Evolutionary conservation across 495 filamentous ascomycete species (phyloP).

Genomic region (Clohesyomyces aquaticus): DNA sequence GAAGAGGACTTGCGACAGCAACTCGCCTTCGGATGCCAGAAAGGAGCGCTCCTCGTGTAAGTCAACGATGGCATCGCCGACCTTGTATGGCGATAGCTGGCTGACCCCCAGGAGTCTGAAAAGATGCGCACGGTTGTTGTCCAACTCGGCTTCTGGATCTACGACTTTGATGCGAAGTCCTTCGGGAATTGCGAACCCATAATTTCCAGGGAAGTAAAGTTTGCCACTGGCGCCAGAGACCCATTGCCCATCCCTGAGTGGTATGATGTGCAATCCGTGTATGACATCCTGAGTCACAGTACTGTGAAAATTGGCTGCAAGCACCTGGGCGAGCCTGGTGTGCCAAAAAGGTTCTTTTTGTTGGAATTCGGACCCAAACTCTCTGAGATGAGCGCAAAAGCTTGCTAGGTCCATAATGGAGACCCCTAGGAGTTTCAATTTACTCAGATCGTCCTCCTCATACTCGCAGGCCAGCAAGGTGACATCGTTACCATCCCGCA

Average conservation of each 20-base stretch:
- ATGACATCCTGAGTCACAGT: neutral
- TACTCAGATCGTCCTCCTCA: neutral
- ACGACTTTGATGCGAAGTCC: neutral
- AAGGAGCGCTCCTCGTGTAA: neutral
- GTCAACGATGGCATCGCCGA: neutral
- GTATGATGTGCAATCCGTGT: neutral
- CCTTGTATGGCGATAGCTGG: neutral
- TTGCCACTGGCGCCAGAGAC: neutral
- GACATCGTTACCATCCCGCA: neutral
- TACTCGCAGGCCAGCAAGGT: neutral
- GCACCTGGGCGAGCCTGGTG: neutral
- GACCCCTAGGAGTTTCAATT: neutral
- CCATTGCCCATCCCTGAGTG: constrained; percentile 2
- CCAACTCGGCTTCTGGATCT: neutral
- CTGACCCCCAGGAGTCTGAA: neutral
- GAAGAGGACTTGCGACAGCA: constrained; percentile 2
- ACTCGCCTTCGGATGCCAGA: neutral
- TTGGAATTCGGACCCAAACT: neutral
- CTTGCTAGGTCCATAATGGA: neutral
- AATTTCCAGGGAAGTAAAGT: neutral
- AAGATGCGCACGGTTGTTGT: neutral
- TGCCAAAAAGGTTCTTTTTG: neutral
- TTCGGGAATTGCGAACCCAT: neutral
- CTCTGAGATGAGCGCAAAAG: neutral
- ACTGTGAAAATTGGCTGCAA: constrained; percentile 8